Conservation (phyloP, 1,284 basidiomycete genomes). For the Boletus chippewaensis region DNA sequence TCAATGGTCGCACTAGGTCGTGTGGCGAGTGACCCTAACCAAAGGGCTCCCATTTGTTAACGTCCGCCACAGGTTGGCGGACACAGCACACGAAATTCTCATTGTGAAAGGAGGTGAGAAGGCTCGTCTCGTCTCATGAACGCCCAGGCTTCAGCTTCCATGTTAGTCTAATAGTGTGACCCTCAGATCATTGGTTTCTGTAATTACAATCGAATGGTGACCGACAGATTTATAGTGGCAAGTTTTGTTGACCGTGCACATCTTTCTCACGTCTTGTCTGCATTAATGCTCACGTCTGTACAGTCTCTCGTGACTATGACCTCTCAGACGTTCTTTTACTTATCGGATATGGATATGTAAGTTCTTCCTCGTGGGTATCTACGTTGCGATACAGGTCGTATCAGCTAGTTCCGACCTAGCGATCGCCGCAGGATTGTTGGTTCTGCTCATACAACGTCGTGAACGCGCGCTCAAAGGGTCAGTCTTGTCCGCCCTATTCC, state of each 20-base stretch:
- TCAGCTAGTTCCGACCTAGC: neutral
- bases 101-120: constrained; percentile 5
- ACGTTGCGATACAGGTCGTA: neutral
- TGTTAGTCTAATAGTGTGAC: too few species aligned
- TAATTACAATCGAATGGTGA: neutral
- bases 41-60: too few species aligned
- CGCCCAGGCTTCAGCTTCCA: too few species aligned
- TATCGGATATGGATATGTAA: constrained; percentile 8
- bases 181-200: too few species aligned
- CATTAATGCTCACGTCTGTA: neutral
- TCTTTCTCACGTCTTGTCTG: neutral
- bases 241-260: constrained; percentile 1
- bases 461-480: neutral
- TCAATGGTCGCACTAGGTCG: too few species aligned
- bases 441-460: neutral
- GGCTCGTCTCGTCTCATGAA: too few species aligned
- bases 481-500: neutral
- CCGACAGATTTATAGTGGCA: neutral
- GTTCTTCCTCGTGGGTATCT: neutral
- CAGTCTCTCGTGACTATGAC: neutral
- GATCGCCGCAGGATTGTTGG: neutral
- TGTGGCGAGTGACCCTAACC: too few species aligned
- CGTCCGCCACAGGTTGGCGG: neutral
- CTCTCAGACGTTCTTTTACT: constrained; percentile 5
- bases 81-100: constrained; percentile 2